Conservation (phyloP, 306 rosid genomes). For the Lotus japonicus region DNA sequence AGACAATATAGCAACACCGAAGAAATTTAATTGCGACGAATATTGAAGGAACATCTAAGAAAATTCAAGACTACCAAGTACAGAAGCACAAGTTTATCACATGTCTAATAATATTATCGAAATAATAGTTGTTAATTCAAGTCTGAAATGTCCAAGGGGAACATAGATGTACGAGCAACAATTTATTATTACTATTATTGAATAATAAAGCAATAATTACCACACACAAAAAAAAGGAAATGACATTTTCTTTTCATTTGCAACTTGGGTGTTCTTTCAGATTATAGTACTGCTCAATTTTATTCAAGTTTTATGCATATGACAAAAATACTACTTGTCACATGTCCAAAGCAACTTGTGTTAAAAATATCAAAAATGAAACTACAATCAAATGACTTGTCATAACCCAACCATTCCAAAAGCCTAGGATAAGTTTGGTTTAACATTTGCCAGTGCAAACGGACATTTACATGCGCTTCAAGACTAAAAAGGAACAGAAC, state of each 20-base stretch:
- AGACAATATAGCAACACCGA: background rate
- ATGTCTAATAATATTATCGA: background rate
- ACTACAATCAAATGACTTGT: too few relatives aligned
- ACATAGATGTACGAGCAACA: background rate
- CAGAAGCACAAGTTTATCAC: background rate
- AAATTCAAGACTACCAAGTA: background rate
- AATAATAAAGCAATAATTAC: background rate
- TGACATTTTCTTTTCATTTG: background rate
- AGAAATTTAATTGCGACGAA: background rate
- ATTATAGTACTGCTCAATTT: background rate
- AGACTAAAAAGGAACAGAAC: too few relatives aligned
- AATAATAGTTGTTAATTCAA: background rate
- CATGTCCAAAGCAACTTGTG: too few relatives aligned
- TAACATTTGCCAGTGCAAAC: too few relatives aligned
- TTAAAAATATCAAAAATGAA: too few relatives aligned
- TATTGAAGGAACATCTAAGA: background rate
- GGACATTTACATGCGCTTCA: too few relatives aligned
- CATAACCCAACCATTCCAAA: too few relatives aligned
- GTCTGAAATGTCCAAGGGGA: conserved; percentile 2
- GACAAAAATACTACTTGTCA: too few relatives aligned
- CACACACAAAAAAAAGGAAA: background rate
- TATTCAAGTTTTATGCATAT: too few relatives aligned
- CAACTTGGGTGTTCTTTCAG: background rate
- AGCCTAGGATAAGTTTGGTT: too few relatives aligned
- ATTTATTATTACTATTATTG: background rate